phyloP scores from a whole-genome alignment of 371 early-diverging fungal genomes.

The Mortierella sp. region DNA sequence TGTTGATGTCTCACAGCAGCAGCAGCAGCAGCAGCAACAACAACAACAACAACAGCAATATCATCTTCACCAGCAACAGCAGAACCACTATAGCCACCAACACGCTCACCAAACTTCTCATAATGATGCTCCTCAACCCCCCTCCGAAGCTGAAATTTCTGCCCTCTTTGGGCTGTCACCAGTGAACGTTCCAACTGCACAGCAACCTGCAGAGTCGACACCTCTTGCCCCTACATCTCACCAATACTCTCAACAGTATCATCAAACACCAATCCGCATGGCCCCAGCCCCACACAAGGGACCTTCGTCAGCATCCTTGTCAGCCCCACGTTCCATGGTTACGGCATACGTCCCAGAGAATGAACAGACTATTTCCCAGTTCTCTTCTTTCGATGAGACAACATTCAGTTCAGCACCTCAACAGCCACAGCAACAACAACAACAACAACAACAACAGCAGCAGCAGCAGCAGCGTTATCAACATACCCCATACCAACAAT shows the following conservation, averaged over 20 bases:
- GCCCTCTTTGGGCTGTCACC: conserved; percentile 45
- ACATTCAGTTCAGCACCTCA: conserved; percentile 1
- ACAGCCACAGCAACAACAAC: not conserved
- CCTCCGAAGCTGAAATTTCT: conserved; percentile 48
- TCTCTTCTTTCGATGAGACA: not conserved
- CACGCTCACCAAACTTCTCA: not conserved
- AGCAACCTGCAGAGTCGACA: not conserved
- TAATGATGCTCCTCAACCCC: not conserved
- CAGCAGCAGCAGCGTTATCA: conserved; percentile 20
- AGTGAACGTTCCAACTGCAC: conserved; percentile 7
- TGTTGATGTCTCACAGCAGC: conserved; percentile 8
- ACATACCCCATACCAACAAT: conserved; percentile 20
- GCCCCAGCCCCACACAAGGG: conserved; percentile 7
- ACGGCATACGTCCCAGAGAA: conserved; percentile 5
- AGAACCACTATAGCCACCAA: not conserved
- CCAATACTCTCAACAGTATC: conserved; percentile 11
- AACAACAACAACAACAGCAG: not conserved
- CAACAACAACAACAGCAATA: conserved; percentile 2
- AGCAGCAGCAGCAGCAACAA: conserved; percentile 2
- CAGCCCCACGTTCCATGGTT: not conserved
- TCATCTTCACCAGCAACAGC: not conserved
- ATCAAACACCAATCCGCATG: conserved; percentile 11
- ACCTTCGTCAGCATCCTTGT: not conserved
- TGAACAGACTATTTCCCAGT: not conserved
- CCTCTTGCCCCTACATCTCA: conserved; percentile 8